Evolutionary conservation across 371 early-diverging fungal species (phyloP), one percentile per base, ranked within the genome.

Genomic region (Mortierella sp.): DNA sequence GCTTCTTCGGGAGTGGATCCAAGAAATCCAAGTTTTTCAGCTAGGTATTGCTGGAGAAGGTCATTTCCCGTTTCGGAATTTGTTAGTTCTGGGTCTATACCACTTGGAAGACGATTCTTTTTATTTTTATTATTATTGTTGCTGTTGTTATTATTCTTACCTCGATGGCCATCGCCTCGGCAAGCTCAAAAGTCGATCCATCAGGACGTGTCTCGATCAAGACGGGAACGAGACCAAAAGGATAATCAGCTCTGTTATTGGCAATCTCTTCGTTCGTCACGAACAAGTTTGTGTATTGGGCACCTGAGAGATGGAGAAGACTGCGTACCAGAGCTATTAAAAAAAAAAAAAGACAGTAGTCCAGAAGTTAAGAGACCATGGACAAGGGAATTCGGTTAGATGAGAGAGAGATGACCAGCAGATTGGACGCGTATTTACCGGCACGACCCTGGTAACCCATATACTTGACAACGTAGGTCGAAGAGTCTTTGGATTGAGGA

Each of bases 1-100:
- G 61, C 43, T 16, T 72, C 68, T 21, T 71, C 64, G 4, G 68
- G 72, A 7, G 48, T 61, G 2, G 77, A 72, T 5, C 65, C 67
- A 15, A 76, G 66, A 7, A 76, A 43, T 28, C 68, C 71, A 30
- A 64, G 72, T 45, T 76, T 76, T 16, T 76, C 77, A 11, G 77
- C 77, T 21, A 72, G 62, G 57, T 76, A 76, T 18, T 76, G 77
- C 77, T 70, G 56, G n/a, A n/a, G n/a, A n/a, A n/a, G n/a, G n/a
- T n/a, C n/a, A n/a, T n/a, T n/a, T n/a, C n/a, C n/a, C n/a, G n/a
- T n/a, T n/a, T n/a, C n/a, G n/a, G n/a, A n/a, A n/a, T n/a, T 50
- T n/a, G 7, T 51, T n/a, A 5, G 12, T 51, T 51, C 51, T 51
- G 51, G 21, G n/a, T 23, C 51, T 23, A 51, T 23, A 23, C 51